Evolutionary conservation across 768 basidiomycete species (phyloP), one percentile per base, ranked within the genome.

Genomic region (Calvatia gigantea): DNA sequence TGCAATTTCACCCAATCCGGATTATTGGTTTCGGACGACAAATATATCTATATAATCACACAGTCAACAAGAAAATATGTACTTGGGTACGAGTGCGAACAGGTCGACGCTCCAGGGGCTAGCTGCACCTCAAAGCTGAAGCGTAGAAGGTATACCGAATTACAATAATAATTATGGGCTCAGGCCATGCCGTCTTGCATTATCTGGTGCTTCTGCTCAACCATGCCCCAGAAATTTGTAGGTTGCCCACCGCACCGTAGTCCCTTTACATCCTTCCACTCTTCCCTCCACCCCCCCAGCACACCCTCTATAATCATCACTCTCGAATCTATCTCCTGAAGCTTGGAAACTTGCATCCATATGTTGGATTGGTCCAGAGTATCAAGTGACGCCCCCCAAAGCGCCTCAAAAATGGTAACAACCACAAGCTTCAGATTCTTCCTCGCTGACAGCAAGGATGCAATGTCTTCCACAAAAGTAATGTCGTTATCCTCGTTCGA

Each of bases 401-500:
- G 47, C 15, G 57, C 55, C 15, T 65, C 63, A 56, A 70, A 74
- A 23, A 77, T 58, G 58, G 59, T 67, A 23, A 77, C 62, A 6
- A 74, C 69, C 6, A 76, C 57, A 65, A 71, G 63, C 60, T 66
- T 66, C 60, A 77, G 45, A n/a, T 29, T 54, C 3, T 65, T 62
- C 17, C 64, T 66, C 35, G 60, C 54, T 25, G 51, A 59, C 31
- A 77, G 63, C 35, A 76, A 60, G 9, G 39, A 11, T 12, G 57
- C 60, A 14, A 78, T 56, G 14, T 73, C 71, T 8, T 69, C 62
- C 2, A 65, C 63, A 50, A 78, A 78, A 15, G 62, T 51, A 6
- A 58, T 19, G 60, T 78, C 77, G 51, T 78, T 78, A 23, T 71
- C 73, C 53, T 64, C 63, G 57, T 77, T 78, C 4, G 75, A 73